Evolutionary conservation across 129 eudicot genomes (phyloP).

Genomic region (Pseudognaphalium luteoalbum): DNA sequence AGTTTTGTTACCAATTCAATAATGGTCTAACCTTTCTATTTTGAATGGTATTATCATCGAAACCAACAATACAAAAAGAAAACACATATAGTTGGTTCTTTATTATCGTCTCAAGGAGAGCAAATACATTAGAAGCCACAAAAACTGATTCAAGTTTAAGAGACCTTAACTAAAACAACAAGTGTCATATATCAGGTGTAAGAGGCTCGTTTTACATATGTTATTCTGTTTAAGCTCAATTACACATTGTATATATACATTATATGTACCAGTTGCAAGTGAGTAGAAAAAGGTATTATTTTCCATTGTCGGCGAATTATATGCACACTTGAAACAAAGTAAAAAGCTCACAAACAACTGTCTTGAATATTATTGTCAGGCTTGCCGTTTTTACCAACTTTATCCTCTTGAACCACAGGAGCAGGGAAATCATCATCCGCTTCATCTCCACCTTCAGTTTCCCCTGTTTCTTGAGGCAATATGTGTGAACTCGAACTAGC

Average conservation of each 20-base stretch:
- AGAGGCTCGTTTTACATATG: slow-evolving; percentile 8
- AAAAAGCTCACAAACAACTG: background rate
- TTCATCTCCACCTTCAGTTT: too few relatives aligned
- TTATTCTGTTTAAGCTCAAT: slow-evolving; percentile 12
- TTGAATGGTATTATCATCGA: too few relatives aligned
- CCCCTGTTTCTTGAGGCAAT: slow-evolving; percentile 30
- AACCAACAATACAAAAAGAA: too few relatives aligned
- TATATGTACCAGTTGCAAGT: background rate
- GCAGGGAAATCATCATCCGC: background rate
- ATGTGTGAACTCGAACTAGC: slow-evolving; percentile 53
- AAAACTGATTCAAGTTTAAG: background rate
- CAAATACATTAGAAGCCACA: too few relatives aligned
- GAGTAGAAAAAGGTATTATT: background rate
- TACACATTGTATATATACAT: background rate
- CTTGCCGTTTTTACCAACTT: slow-evolving; percentile 25
- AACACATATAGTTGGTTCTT: too few relatives aligned
- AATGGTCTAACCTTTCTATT: too few relatives aligned
- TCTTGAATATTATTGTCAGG: too few relatives aligned
- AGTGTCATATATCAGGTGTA: background rate
- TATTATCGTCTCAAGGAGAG: too few relatives aligned
- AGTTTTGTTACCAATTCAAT: too few relatives aligned
- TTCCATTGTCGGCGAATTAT: background rate
- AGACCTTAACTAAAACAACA: background rate
- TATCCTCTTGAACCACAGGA: slow-evolving; percentile 40
- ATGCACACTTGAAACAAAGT: background rate